These are phyloP conservation scores for Sphagnum magellanicum DNA, from an alignment of 228 moss, liverwort and hornwort genomes.

Conservation along the genomic window DNA sequence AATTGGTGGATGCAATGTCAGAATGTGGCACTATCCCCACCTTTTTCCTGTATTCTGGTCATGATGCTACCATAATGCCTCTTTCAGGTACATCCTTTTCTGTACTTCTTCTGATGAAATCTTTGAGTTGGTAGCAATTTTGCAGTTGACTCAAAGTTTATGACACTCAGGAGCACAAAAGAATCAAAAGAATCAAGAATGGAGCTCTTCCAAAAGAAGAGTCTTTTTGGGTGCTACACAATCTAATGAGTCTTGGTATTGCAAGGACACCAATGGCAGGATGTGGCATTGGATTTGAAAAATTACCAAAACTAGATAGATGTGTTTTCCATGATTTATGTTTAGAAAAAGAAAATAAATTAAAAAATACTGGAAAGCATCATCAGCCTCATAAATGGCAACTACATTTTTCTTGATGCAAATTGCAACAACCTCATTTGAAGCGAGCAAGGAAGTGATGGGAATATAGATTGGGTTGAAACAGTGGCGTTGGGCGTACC, in stretches of 20 bases:
- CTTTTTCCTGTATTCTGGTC: constrained; percentile 52
- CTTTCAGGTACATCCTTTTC: constrained; percentile 35
- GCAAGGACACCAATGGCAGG: not conserved
- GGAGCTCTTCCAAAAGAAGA: not conserved
- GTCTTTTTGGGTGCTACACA: not conserved
- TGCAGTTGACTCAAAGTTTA: not conserved
- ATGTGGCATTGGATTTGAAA: too few relatives aligned
- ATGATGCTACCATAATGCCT: constrained; percentile 59
- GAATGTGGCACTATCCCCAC: constrained; percentile 13
- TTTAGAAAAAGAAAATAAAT: too few relatives aligned
- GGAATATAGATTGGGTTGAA: not conserved
- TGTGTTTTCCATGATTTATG: too few relatives aligned
- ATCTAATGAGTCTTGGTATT: not conserved
- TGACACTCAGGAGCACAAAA: not conserved
- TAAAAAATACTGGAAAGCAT: too few relatives aligned
- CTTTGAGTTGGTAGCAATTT: not conserved
- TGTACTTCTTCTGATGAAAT: not conserved
- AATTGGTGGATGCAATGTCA: constrained; percentile 36
- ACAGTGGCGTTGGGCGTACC: constrained; percentile 45
- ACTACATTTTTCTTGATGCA: too few relatives aligned
- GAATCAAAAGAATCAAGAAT: not conserved
- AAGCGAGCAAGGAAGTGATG: too few relatives aligned
- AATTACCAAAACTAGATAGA: too few relatives aligned
- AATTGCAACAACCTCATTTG: too few relatives aligned
- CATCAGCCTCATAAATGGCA: too few relatives aligned